Evolutionary conservation across 257 asterid species (phyloP), one percentile per base, ranked within the genome.

Genomic region (Ehretia macrophylla): DNA sequence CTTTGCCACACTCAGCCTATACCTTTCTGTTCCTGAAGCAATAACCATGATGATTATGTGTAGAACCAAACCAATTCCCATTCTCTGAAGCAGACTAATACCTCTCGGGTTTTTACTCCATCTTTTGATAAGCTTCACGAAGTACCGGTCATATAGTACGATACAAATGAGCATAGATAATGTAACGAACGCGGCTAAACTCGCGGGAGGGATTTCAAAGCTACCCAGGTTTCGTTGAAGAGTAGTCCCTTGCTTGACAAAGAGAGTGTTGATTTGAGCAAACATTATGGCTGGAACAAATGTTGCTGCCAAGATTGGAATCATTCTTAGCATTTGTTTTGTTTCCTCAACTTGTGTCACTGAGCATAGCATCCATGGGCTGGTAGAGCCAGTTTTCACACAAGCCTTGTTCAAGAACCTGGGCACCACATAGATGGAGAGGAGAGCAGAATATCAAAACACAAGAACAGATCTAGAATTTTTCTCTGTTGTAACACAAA

Each of bases 341-440:
- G 96, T 84, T 69, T 84, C 97, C 71, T 90, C 97, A 0, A 84
- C 94, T 78, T 86, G 87, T 1, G 97, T 90, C 35, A 90, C 86
- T 17, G 95, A 32, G 67, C 90, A 82, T 8, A 86, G 77, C 68
- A 77, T 59, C 98, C 97, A 92, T 16, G 94, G 89, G 64, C 74
- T 72, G 0, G 72, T 70, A 22, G 80, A 58, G 20, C 69, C 75
- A 47, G 85, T 77, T 69, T 63, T 64, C 2, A 88, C 93, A 50
- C 90, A 68, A 23, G 96, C 97, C 68, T 81, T 92, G 77, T 83
- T 86, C 35, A 92, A 75, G 56, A 82, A 86, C 70, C 98, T 85
- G 82, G 76, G 67, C 46, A 45, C 14, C 3, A n/a, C 27, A 27
- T 14, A 49, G 27, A 55, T 32, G 17, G 57, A 19, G n/a, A n/a